Evolutionary conservation across 768 basidiomycete species (phyloP).

Genomic region (Grammothele lineata): DNA sequence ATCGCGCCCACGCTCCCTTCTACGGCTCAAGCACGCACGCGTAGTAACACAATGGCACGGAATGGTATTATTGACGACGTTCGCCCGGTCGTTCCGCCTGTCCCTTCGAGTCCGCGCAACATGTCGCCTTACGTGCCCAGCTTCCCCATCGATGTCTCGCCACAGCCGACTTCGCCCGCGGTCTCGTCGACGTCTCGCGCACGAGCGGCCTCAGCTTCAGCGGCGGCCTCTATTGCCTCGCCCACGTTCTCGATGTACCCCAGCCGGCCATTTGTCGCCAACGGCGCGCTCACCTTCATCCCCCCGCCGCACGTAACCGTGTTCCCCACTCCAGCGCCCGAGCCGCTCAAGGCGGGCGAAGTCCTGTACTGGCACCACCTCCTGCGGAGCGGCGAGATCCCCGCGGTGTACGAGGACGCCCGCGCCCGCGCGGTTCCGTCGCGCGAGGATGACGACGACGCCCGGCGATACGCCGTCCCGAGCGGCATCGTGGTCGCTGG

Average conservation of each 20-base stretch:
- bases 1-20: neutral
- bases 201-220: constrained; percentile 9
- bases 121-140: constrained; percentile 1
- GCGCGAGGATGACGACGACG: neutral
- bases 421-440: constrained; percentile 39
- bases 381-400: constrained; percentile 64
- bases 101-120: constrained; percentile 6
- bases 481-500: constrained; percentile 3
- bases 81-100: neutral
- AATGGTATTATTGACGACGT: neutral
- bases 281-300: neutral
- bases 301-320: constrained; percentile 24
- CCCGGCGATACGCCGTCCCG: neutral
- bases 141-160: neutral
- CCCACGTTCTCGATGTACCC: neutral
- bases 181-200: neutral
- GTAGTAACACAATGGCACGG: too few relatives aligned
- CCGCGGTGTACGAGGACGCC: constrained; percentile 58
- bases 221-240: neutral
- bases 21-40: neutral
- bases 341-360: constrained; percentile 50
- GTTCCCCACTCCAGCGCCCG: constrained; percentile 15
- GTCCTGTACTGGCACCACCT: constrained; percentile 77
- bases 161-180: neutral
- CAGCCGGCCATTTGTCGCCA: neutral